Conservation (phyloP, 306 rosid species). For the Acacia acuminata region DNA sequence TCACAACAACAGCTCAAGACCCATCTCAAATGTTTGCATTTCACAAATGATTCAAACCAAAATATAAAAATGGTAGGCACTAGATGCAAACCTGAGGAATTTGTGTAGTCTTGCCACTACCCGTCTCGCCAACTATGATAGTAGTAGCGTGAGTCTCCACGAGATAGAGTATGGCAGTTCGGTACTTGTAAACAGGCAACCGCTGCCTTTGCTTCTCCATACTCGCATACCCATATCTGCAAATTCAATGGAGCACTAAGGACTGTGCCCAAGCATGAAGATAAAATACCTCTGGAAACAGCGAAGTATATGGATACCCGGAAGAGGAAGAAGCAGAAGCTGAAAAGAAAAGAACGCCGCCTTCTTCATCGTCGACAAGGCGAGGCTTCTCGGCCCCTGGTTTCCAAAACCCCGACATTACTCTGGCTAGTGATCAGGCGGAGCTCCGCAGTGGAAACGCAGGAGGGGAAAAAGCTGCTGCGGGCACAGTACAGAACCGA, state of each 20-base stretch:
- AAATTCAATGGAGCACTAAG: neutral
- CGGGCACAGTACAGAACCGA: neutral
- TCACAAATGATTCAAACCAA: neutral
- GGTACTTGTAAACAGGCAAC: slow-evolving; percentile 85
- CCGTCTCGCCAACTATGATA: slow-evolving; percentile 91
- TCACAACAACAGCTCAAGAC: neutral
- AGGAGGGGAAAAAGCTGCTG: neutral
- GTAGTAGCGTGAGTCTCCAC: slow-evolving; percentile 88
- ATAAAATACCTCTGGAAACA: neutral
- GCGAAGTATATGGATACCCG: slow-evolving; percentile 29
- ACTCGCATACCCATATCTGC: slow-evolving; percentile 56
- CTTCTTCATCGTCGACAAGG: slow-evolving; percentile 92
- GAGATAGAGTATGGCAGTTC: slow-evolving; percentile 75
- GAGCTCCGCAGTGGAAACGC: neutral
- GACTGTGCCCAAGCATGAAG: neutral
- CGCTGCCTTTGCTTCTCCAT: slow-evolving; percentile 87
- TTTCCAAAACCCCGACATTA: slow-evolving; percentile 70
- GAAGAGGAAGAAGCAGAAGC: slow-evolving; percentile 44
- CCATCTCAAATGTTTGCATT: slow-evolving; percentile 13
- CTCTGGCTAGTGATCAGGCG: neutral
- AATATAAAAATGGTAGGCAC: neutral
- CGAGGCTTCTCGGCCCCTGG: slow-evolving; percentile 93
- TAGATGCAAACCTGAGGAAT: slow-evolving; percentile 79
- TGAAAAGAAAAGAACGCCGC: slow-evolving; percentile 79
- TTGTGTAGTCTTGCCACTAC: slow-evolving; percentile 95